Base-by-base conservation (phyloP, 2,329 filamentous ascomycete species). In the Pseudopyricularia javanii region DNA sequence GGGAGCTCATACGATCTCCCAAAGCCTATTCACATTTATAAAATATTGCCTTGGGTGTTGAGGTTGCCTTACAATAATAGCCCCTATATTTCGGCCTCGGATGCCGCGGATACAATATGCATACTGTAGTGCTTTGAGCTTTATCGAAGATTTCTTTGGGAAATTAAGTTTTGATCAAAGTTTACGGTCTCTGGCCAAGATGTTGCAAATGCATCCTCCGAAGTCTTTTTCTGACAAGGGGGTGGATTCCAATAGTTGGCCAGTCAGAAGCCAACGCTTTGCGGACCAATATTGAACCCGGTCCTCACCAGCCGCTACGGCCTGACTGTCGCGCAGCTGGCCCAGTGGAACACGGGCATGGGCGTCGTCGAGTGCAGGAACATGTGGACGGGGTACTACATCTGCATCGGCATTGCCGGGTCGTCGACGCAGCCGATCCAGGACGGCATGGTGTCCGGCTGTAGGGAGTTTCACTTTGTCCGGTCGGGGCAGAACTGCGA, bases 331-430 rank as follows among this genome's bases (percentile, higher is more conserved):
- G 22, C 22, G 15, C 28, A 50, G 32, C 53, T 56, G 26, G 47
- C 49, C 24, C 32, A 17, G 20, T 53, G 53, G 51, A 56, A 56
- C 35, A 45, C 52, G 17, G 49, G 34, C 2, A 51, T 56, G 5
- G 17, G 49, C 3, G 47, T n/a, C 43, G 12, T 8, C 12, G 47
- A 9, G 24, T 56, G 55, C 49, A 47, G 11, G 24, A 54, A 54
- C 51, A 48, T 56, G 8, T 49, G 33, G 11, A n/a, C 47, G 26
- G 58, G 54, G 34, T 56, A 58, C 54, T 56, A 57, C 43, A 54
- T 60, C 43, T 61, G 58, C 48, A 54, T 59, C 17, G 50, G 55
- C 24, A 51, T 56, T 2, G 34, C 33, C 12, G 24, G 43, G 3
- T 30, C 28, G 5, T 30, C 28, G 28, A 4, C 53, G 3, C 32